Conservation (phyloP, 306 rosid species). For the Castanea mollissima region DNA sequence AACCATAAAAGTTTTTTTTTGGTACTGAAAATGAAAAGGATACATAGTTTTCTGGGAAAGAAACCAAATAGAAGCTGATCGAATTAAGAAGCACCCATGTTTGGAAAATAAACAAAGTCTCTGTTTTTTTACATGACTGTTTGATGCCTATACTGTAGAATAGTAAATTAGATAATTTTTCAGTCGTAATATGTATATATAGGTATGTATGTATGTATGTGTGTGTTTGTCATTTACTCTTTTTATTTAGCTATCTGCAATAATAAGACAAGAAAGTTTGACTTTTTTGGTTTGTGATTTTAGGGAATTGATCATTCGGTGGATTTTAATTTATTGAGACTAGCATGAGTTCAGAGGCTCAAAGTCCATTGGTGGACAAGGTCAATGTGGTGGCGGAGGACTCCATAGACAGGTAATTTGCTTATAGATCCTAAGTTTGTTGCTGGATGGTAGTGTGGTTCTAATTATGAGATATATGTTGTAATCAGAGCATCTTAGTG, state of each 20-base stretch:
- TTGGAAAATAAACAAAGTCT: neutral
- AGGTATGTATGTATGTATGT: no score
- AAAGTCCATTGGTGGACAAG: slow-evolving; percentile 36
- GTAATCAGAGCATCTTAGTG: neutral
- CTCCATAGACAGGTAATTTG: slow-evolving; percentile 37
- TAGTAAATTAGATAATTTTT: no score
- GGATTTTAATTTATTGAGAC: slow-evolving; percentile 14
- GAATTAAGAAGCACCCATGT: neutral
- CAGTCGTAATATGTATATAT: no score
- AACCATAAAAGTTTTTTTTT: neutral
- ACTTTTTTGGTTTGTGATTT: slow-evolving; percentile 12
- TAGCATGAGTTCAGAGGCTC: slow-evolving; percentile 55
- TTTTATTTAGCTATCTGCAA: neutral
- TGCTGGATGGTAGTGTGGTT: neutral
- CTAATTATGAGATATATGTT: neutral
- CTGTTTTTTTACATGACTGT: neutral
- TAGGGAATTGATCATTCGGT: slow-evolving; percentile 10
- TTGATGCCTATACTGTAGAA: neutral
- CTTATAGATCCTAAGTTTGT: slow-evolving; percentile 1
- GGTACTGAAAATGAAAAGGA: no score
- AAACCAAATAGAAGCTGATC: no score
- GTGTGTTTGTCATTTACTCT: no score
- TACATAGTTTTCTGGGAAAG: no score
- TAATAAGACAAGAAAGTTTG: neutral
- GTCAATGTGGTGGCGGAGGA: slow-evolving; percentile 29